phyloP scores from a whole-genome alignment of 257 asterid genomes.

The Marsdenia floribunda region DNA sequence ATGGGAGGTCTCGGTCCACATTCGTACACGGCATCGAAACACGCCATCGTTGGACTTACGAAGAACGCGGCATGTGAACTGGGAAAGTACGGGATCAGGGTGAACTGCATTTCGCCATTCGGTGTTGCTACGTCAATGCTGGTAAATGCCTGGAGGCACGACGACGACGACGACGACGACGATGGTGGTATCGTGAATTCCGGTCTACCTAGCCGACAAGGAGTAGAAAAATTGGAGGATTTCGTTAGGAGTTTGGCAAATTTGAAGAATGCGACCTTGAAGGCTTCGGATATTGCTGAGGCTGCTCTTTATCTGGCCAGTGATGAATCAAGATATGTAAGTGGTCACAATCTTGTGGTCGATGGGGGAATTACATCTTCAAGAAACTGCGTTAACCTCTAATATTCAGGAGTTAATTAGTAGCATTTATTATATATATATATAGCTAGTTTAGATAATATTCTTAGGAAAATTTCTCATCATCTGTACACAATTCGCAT shows the following conservation, averaged over 20 bases:
- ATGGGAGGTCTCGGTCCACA: conserved; percentile 78
- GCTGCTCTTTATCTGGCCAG: conserved; percentile 34
- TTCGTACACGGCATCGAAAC: conserved; percentile 81
- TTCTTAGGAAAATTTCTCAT: too few relatives aligned
- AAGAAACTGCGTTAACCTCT: conserved; percentile 20
- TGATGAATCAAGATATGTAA: conserved; percentile 33
- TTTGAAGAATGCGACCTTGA: conserved; percentile 27
- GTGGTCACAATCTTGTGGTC: conserved; percentile 35
- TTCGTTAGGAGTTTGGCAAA: conserved; percentile 57
- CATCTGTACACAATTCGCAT: too few relatives aligned
- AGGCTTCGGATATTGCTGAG: conserved; percentile 26
- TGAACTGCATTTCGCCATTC: conserved; percentile 79
- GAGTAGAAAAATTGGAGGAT: conserved; percentile 65
- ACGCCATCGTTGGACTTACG: conserved; percentile 70
- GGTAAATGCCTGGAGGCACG: conserved; percentile 60
- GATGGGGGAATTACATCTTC: conserved; percentile 30
- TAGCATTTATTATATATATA: too few relatives aligned
- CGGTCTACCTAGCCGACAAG: conserved; percentile 22
- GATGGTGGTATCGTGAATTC: conserved; percentile 8
- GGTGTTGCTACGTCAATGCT: conserved; percentile 92
- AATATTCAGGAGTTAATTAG: too few relatives aligned
- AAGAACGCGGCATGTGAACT: conserved; percentile 76
- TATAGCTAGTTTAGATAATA: too few relatives aligned
- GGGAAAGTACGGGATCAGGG: conserved; percentile 68
- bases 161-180: conserved; percentile 17